Evolutionary conservation across 768 basidiomycete genomes (phyloP), one percentile per base, ranked within the genome.

Genomic region (Kwoniella europaea): DNA sequence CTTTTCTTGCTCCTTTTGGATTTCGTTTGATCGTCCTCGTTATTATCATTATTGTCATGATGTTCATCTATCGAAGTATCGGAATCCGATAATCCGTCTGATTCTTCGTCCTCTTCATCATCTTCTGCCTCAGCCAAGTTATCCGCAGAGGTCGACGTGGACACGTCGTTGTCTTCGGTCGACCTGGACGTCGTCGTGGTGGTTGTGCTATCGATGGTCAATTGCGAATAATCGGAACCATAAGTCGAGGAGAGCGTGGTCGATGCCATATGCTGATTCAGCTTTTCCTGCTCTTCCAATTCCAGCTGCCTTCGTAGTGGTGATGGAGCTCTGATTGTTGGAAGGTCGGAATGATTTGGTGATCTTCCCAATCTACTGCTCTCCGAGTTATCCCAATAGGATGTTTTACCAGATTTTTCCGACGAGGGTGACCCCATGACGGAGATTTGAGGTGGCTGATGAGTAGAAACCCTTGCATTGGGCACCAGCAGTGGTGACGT

Each of bases 41-140:
- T 18, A 50, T 13, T 13, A 15, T 18, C 20, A 55, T n/a, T 55
- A 55, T 29, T 15, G 20, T 41, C 29, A 59, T 61, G 35, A 20
- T 61, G 13, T 44, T 80, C 79, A 42, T 80, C 76, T 7, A 74
- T 70, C 3, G 65, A 68, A 22, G 71, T 72, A n/a, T 73, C 75
- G 4, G 76, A 68, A 62, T 76, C 76, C 10, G 75, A 76, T 58
- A 81, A 41, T 9, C 80, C 80, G 59, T 81, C 80, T 22, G 71
- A 65, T 13, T 18, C 71, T 16, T 22, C 20, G 24, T 44, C 61
- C 15, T 24, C 69, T 20, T 16, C 56, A 15, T 69, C 74, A 12
- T 15, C 22, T 18, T 53, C 71, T 22, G 65, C 76, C 29, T 65
- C 73, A 9, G 72, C 70, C n/a, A 43, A 55, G 59, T 67, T 69